phyloP scores from a whole-genome alignment of 2,329 filamentous ascomycete genomes.

The Sphaerostilbella broomeana region DNA sequence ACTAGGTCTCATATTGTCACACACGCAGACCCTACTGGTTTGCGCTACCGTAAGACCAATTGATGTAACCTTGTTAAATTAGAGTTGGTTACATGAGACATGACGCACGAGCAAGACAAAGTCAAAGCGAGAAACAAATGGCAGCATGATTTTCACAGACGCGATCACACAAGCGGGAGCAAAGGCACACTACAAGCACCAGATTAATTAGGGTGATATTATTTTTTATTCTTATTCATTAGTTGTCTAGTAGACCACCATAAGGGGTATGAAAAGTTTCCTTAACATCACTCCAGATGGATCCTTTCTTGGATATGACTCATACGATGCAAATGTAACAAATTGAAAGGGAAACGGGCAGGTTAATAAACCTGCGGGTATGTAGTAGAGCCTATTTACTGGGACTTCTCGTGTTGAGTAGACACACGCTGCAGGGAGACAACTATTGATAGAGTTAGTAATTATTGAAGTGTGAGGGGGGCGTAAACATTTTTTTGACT shows the following conservation, averaged over 20 bases:
- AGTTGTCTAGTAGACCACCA: slow-evolving; percentile 34
- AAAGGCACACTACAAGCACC: slow-evolving; percentile 9
- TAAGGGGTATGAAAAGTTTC: slow-evolving; percentile 34
- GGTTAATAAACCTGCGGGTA: slow-evolving; percentile 32
- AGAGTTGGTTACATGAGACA: not conserved
- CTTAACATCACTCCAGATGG: slow-evolving; percentile 29
- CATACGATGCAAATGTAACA: slow-evolving; percentile 36
- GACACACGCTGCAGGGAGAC: slow-evolving; percentile 86
- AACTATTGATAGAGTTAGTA: slow-evolving; percentile 56
- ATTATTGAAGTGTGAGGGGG: no score
- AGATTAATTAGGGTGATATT: slow-evolving; percentile 14
- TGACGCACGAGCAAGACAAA: no score
- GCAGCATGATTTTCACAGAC: no score
- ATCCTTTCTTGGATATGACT: slow-evolving; percentile 30
- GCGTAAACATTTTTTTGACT: no score
- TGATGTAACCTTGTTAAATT: not conserved
- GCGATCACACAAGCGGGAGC: no score
- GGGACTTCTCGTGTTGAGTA: slow-evolving; percentile 84
- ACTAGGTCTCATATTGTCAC: no score
- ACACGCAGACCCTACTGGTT: no score
- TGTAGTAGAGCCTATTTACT: slow-evolving; percentile 45
- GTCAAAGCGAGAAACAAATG: no score
- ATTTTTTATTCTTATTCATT: slow-evolving; percentile 40
- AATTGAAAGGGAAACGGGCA: slow-evolving; percentile 33
- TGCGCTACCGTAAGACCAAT: not conserved